Evolutionary conservation across 345 rosid genomes (phyloP).

Genomic region (Mercurialis annua): DNA sequence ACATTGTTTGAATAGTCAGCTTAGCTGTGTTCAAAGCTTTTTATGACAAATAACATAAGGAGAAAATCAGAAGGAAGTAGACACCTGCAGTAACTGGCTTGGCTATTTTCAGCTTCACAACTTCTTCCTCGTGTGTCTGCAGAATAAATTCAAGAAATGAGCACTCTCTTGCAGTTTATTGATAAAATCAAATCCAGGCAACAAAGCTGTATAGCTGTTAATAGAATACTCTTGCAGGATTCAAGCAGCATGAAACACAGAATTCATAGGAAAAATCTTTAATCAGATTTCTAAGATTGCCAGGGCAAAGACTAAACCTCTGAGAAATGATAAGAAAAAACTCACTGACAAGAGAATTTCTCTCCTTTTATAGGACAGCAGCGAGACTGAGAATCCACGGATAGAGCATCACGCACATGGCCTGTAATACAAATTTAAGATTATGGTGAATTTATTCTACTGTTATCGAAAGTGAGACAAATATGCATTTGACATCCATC

Average conservation of each 20-base stretch:
- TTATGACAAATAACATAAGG: neutral
- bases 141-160: constrained; percentile 20
- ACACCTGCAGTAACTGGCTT: constrained; percentile 85
- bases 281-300: neutral
- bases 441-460: neutral
- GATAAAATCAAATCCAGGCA: constrained; percentile 7
- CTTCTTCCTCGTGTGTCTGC: constrained; percentile 62
- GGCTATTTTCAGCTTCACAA: constrained; percentile 59
- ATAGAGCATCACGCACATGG: constrained; percentile 77
- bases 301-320: neutral
- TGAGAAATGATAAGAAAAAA: constrained; percentile 23
- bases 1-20: neutral
- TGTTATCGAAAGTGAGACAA: neutral
- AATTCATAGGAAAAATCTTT: constrained; percentile 57
- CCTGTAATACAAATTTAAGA: constrained; percentile 39
- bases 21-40: neutral
- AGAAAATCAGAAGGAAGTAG: neutral
- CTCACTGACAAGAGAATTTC: constrained; percentile 95
- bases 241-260: constrained; percentile 89
- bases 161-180: constrained; percentile 4
- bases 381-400: constrained; percentile 66
- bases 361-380: constrained; percentile 83
- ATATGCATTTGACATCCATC: neutral
- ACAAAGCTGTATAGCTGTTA: neutral
- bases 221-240: constrained; percentile 63